phyloP scores from a whole-genome alignment of 2,329 filamentous ascomycete species.

The Paracorniculantispora psalliotae region DNA sequence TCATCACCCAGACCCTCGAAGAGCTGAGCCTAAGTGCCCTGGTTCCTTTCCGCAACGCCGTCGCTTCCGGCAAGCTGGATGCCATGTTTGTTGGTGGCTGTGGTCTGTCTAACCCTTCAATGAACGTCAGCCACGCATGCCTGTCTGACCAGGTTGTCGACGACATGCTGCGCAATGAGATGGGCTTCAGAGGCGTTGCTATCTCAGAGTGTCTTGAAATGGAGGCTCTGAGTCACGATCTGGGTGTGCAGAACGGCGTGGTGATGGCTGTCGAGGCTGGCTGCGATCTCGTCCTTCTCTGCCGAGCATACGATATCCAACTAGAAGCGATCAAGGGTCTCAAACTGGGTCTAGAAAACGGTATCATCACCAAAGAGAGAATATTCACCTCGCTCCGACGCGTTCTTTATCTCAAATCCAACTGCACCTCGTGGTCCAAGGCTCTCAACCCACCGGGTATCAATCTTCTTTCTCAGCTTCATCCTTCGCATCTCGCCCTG shows the following conservation, averaged over 20 bases:
- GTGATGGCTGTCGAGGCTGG: conserved; percentile 97
- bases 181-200: conserved; percentile 86
- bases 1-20: conserved; percentile 91
- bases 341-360: conserved; percentile 84
- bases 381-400: conserved; percentile 76
- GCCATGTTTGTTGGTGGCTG: conserved; percentile 95
- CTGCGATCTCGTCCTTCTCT: conserved; percentile 86
- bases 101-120: conserved; percentile 82
- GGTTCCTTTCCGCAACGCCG: conserved; percentile 86
- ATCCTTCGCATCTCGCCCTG: conserved; percentile 73
- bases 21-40: conserved; percentile 88
- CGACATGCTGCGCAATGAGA: conserved; percentile 78
- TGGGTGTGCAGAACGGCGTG: conserved; percentile 93
- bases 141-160: conserved; percentile 91
- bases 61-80: conserved; percentile 74
- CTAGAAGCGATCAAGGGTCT: conserved; percentile 87
- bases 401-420: conserved; percentile 74
- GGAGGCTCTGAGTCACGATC: conserved; percentile 91
- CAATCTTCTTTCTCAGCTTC: conserved; percentile 69
- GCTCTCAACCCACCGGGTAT: conserved; percentile 84
- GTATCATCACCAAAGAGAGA: conserved; percentile 75
- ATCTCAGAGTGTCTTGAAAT: conserved; percentile 96
- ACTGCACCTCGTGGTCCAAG: conserved; percentile 84
- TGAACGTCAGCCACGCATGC: conserved; percentile 94
- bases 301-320: conserved; percentile 81